Conservation (phyloP, 495 filamentous ascomycete genomes). For the Thozetella sp. region DNA sequence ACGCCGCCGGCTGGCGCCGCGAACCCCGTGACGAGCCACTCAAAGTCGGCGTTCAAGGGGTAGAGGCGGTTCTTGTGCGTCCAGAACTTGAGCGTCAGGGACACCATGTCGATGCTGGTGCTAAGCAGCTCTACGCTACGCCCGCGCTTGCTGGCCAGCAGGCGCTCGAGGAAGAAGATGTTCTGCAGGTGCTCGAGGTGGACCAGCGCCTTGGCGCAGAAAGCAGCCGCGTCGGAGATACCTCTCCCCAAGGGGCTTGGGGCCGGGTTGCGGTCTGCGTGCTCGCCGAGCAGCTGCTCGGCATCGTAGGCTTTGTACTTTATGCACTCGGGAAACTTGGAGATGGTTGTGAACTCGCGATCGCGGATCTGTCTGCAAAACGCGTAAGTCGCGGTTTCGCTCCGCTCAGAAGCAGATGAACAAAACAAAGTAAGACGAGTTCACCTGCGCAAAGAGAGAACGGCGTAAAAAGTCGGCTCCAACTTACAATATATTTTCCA, state of each 20-base stretch:
- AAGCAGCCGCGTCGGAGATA: conserved; percentile 15
- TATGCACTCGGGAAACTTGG: conserved; percentile 24
- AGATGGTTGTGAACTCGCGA: background rate
- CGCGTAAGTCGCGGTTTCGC: background rate
- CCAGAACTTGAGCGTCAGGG: conserved; percentile 42
- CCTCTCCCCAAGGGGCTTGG: no score
- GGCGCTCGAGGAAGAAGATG: conserved; percentile 61
- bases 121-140: conserved; percentile 52
- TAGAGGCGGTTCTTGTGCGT: conserved; percentile 47
- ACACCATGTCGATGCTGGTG: conserved; percentile 53
- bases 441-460: background rate
- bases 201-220: conserved; percentile 30
- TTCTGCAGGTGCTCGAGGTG: conserved; percentile 58
- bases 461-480: background rate
- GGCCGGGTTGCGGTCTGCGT: background rate
- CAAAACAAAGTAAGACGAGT: no score
- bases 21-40: conserved; percentile 57
- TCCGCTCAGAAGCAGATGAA: no score
- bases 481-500: conserved; percentile 49
- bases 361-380: conserved; percentile 2
- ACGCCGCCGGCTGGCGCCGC: conserved; percentile 62
- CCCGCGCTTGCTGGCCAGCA: conserved; percentile 51
- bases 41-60: conserved; percentile 52
- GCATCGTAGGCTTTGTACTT: conserved; percentile 28
- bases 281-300: conserved; percentile 13